Percentiles rank a stretch among this genome's conserved stretches.
Conservation (phyloP, 805 yeast genomes). For the Myxozyma neotropica region DNA sequence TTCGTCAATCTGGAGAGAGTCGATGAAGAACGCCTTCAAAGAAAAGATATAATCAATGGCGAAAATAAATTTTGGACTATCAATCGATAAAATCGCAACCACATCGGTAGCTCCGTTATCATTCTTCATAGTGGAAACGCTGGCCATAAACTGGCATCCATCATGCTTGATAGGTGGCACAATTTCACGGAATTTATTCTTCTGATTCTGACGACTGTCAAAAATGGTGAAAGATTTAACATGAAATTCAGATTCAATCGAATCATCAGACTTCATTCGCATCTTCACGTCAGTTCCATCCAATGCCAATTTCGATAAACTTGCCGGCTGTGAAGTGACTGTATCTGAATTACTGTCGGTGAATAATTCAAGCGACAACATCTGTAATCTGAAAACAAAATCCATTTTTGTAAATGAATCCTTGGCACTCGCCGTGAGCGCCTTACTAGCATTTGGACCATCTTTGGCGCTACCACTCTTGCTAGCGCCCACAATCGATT, state of each 20-base stretch:
- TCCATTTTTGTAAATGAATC: conserved; percentile 34
- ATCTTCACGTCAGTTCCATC: conserved; percentile 59
- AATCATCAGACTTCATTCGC: conserved; percentile 55
- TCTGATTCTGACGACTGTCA: conserved; percentile 65
- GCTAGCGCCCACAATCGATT: conserved; percentile 8
- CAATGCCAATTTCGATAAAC: conserved; percentile 61
- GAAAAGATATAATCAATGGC: conserved; percentile 88
- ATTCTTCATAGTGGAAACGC: conserved; percentile 47
- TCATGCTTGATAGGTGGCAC: conserved; percentile 69
- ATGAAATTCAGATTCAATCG: conserved; percentile 61
- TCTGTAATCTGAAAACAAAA: conserved; percentile 31
- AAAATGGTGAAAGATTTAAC: conserved; percentile 74
- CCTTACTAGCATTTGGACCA: background rate
- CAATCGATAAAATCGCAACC: conserved; percentile 63
- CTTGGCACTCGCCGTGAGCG: background rate
- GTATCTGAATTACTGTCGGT: conserved; percentile 36
- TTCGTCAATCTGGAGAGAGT: conserved; percentile 43
- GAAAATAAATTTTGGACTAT: conserved; percentile 75
- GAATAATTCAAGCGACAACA: conserved; percentile 36
- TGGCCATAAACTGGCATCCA: conserved; percentile 71
- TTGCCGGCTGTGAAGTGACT: conserved; percentile 23
- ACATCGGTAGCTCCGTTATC: conserved; percentile 46
- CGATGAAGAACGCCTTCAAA: conserved; percentile 60
- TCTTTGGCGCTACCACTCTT: conserved; percentile 5
- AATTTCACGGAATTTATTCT: conserved; percentile 75